phyloP scores from a whole-genome alignment of 495 filamentous ascomycete species.

The Lichina pygmaea region DNA sequence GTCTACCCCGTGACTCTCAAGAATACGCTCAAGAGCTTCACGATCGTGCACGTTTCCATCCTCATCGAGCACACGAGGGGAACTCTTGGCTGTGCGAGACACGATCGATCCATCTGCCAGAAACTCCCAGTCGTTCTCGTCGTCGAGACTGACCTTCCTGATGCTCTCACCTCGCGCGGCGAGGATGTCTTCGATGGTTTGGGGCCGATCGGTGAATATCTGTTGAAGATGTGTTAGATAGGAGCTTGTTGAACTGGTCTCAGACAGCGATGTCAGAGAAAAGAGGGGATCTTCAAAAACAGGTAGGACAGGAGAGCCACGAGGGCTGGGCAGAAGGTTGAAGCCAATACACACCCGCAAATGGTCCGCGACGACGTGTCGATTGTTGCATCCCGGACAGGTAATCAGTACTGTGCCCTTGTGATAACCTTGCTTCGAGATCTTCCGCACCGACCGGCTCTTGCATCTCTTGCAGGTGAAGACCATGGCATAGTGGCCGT shows the following conservation, averaged over 20 bases:
- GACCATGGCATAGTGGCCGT: constrained; percentile 34
- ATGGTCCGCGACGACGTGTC: constrained; percentile 84
- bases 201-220: constrained; percentile 38
- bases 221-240: constrained; percentile 3
- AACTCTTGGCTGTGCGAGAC: neutral
- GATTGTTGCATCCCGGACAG: constrained; percentile 57
- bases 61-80: neutral
- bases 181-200: constrained; percentile 50
- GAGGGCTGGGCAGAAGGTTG: neutral
- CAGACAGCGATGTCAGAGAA: too few relatives aligned
- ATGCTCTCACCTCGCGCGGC: constrained; percentile 34
- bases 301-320: too few relatives aligned
- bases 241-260: too few relatives aligned
- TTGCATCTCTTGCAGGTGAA: constrained; percentile 85
- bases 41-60: too few relatives aligned
- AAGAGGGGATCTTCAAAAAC: too few relatives aligned
- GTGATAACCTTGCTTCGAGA: constrained; percentile 88
- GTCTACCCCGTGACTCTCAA: too few relatives aligned
- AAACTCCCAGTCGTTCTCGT: constrained; percentile 23
- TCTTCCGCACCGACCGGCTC: constrained; percentile 40
- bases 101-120: constrained; percentile 12
- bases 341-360: constrained; percentile 19
- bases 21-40: too few relatives aligned
- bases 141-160: constrained; percentile 23
- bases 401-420: constrained; percentile 63